Base-by-base conservation (phyloP, 352 stramenopile species). In the Globisporangium orthogonon region DNA sequence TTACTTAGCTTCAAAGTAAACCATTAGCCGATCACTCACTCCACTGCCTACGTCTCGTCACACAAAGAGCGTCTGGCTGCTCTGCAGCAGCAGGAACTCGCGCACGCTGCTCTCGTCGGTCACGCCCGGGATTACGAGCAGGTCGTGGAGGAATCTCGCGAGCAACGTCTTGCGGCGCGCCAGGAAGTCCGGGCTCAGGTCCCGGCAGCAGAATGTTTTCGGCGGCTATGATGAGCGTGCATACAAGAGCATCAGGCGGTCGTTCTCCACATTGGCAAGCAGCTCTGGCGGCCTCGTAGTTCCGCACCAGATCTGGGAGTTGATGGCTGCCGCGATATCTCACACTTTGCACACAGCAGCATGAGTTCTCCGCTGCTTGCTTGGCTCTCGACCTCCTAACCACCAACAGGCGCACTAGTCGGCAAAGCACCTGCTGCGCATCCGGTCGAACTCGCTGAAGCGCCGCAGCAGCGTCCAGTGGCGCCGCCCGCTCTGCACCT, bases 111-210 rank as follows among this genome's bases (percentile, higher is more conserved):
- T 53, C 35, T 89, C 78, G 53, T 85, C 76, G 15, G 74, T 66
- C 43, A 89, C 60, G 28, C 79, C 66, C 4, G 78, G 81, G 39
- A 89, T 89, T 62, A 73, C 71, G 44, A 91, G 73, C 50, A 89
- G 61, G 28, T 84, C 65, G 35, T 83, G 67, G 28, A 91, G 61
- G 48, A 89, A 91, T 37, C 55, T 61, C 30, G 79, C 67, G n/a
- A 91, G 66, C 50, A 70, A 39, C 9, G 66, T 52, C 56, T 76
- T 85, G 55, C 81, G 81, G 60, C 60, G 71, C 43, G 59, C 49
- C 41, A 91, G 49, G 56, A 76, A 91, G 46, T 91, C 81, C 1
- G 81, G 81, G 52, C 87, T 91, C 47, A 91, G 56, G 50, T 91
- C 81, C 29, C 76, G 76, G 48, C 81, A 87, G 63, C 74, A 87